These are phyloP conservation scores for Hypoxylon sp. DNA, from an alignment of 2,329 filamentous ascomycete genomes.

Conservation along the genomic window DNA sequence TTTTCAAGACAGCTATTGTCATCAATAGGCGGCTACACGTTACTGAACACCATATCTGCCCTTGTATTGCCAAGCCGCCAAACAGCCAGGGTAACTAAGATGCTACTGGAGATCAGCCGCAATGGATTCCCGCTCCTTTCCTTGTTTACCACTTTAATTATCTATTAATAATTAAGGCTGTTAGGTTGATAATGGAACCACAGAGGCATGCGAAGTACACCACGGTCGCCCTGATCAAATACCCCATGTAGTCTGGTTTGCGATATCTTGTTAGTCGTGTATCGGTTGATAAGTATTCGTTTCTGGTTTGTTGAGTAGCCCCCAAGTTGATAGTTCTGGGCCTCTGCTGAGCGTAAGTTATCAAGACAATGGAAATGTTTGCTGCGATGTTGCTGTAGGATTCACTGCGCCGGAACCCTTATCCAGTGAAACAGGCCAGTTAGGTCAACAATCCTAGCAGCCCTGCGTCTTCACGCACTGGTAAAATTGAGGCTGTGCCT, in stretches of 20 bases:
- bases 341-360: too few relatives aligned
- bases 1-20: too few relatives aligned
- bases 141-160: neutral
- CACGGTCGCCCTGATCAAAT: neutral
- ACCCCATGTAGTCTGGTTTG: neutral
- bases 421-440: neutral
- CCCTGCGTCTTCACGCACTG: neutral
- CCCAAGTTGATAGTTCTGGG: neutral
- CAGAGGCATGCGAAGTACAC: neutral
- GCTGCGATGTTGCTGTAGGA: conserved; percentile 3
- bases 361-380: neutral
- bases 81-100: neutral
- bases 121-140: neutral
- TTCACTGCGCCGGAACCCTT: neutral
- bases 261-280: neutral
- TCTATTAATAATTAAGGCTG: conserved; percentile 18
- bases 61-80: neutral
- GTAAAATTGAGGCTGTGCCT: conserved; percentile 12
- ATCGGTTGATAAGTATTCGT: neutral
- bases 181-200: neutral
- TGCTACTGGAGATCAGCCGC: neutral
- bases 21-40: too few relatives aligned
- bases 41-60: too few relatives aligned
- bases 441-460: neutral
- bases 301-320: neutral